Percentiles rank a stretch among this genome's conserved stretches.
Conservation (phyloP, 257 asterid genomes). For the Henckelia pumila region DNA sequence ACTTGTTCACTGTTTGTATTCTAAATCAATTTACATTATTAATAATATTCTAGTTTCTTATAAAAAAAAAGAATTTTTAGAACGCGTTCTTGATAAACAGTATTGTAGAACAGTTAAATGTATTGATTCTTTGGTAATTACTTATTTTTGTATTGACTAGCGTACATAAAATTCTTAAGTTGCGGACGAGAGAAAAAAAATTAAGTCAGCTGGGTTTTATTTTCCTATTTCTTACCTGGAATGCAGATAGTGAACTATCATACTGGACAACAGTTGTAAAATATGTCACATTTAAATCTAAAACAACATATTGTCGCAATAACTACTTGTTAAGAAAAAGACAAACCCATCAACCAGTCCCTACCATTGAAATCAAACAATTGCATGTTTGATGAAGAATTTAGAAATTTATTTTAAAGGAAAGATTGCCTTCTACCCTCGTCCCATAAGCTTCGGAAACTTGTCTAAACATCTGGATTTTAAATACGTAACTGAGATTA, state of each 20-base stretch:
- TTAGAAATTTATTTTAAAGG: conserved; percentile 2
- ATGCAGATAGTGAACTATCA: conserved; percentile 6
- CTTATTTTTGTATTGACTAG: neutral
- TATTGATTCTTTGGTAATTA: neutral
- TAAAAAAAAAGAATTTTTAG: conserved; percentile 2
- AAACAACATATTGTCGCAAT: neutral
- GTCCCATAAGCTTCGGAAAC: neutral
- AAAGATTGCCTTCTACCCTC: neutral
- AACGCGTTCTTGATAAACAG: neutral
- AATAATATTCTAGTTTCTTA: too few species aligned
- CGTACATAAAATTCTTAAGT: neutral
- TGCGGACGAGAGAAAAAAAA: neutral
- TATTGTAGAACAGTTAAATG: neutral
- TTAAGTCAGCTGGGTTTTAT: neutral
- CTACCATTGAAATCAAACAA: neutral
- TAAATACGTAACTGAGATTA: neutral
- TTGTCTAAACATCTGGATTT: neutral
- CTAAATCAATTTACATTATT: too few species aligned
- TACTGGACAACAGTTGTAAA: neutral
- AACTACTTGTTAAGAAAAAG: neutral
- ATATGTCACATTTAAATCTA: too few species aligned
- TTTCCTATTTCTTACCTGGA: neutral
- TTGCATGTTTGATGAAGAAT: neutral
- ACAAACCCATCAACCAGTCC: neutral
- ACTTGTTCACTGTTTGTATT: too few species aligned